Evolutionary conservation across 2,329 filamentous ascomycete genomes (phyloP), one percentile per base, ranked within the genome.

Genomic region (Stachybotrys echinatus): DNA sequence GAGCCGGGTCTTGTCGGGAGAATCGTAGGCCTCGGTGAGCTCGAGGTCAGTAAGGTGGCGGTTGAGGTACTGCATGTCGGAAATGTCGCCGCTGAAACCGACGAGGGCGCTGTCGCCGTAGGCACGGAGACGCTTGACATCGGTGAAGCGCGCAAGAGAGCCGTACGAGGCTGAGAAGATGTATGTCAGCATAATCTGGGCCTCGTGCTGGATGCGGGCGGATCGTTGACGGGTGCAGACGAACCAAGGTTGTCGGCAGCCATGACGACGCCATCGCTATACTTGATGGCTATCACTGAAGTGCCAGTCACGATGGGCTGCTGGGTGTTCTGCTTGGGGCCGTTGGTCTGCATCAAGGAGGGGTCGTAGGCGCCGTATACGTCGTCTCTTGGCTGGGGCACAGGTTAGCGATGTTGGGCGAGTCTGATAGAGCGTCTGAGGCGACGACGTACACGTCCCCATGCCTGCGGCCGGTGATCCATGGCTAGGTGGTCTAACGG

Each of bases 1-100:
- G 63, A 99, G 85, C 59, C 75, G 72, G 21, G 65, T 59, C 49
- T 60, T 54, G 53, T 65, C 61, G 53, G 68, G 62, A 40, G 68
- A 66, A 57, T 70, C 80, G 77, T 99, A 97, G 66, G 90, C 87
- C 77, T 97, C 92, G 68, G 87, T 81, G 70, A 95, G 90, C 67
- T 88, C 84, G 61, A 97, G 87, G 55, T 89, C 87, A 65, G 81
- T 86, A 60, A 99, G 86, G 64, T 96, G 84, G 61, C 94, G 86
- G 81, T 96, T 88, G 59, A 99, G 84, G 77, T 95, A 95, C 77
- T 99, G 94, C 94, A 99, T 97, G 77, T 99, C 94, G 57, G 89
- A 95, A 61, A 99, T 87, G 75, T 99, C 94, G 69, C 94, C 94
- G 69, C 91, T 90, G 74, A 97, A 95, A 63, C 94, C 94, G 65